Evolutionary conservation across 768 basidiomycete genomes (phyloP), one percentile per base, ranked within the genome.

Genomic region (Lactarius pseudohatsudake): DNA sequence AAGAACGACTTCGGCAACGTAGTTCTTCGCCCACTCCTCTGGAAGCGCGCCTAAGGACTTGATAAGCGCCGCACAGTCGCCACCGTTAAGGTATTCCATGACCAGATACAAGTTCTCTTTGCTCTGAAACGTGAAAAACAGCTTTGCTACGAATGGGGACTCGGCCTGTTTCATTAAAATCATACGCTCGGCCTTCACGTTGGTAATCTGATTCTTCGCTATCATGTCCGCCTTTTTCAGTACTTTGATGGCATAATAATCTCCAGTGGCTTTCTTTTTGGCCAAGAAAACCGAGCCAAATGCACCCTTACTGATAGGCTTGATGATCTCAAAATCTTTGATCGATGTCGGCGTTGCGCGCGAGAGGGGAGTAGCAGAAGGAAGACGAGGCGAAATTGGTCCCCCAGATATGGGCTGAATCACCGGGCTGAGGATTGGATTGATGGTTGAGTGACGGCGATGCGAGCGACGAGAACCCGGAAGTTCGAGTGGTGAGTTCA

Each of bases 171-270:
- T 95, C 97, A 99, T 99, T 71, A 99, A 84, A 73, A 99, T 99
- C 89, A 97, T 98, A 64, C 97, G 86, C 80, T 99, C 97, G 2
- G 97, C 97, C 79, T 98, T 98, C 77, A 99, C 97, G 75, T 98
- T 99, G 58, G 97, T 98, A 76, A 99, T 96, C 77, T 99, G 97
- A 80, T 99, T 99, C 85, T 99, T 99, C 47, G 97, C 93, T 76
- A 99, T 98, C 97, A 99, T 99, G 78, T 99, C 97, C n/a, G 95
- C 94, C 81, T 99, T 99, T 81, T 96, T 98, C 75, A 99, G 79
- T n/a, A 98, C 96, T 78, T 99, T 99, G 86, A 99, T 96, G 32
- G 97, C 97, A 79, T 90, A 99, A 78, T 98, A 98, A 77, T 98
- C 97, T 61, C 97, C 97, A 2, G 97, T 99, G 6, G 85, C 91